These are phyloP conservation scores for Arachnomyces sp. DNA, from an alignment of 2,329 filamentous ascomycete species.

Conservation along the genomic window DNA sequence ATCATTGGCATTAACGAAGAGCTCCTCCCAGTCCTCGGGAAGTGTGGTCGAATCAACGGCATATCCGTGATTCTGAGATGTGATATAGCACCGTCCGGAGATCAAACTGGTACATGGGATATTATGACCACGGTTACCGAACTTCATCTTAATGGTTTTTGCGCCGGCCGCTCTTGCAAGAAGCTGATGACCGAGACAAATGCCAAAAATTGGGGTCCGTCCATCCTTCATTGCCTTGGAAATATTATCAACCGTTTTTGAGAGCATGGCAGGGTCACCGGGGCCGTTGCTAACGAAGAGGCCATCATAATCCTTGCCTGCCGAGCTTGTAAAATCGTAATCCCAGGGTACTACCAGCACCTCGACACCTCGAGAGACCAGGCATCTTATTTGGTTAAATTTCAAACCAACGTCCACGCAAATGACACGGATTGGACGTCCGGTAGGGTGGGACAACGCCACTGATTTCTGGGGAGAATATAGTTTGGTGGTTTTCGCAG, in stretches of 20 bases:
- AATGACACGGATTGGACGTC: conserved; percentile 76
- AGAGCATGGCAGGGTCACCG: conserved; percentile 83
- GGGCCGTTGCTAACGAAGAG: conserved; percentile 97
- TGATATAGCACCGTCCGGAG: conserved; percentile 96
- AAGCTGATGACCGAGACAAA: conserved; percentile 91
- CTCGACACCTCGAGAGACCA: conserved; percentile 84
- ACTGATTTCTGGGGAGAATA: conserved; percentile 67
- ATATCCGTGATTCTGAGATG: conserved; percentile 96
- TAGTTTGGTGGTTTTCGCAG: conserved; percentile 61
- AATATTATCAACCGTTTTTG: conserved; percentile 72
- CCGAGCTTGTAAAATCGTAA: conserved; percentile 73
- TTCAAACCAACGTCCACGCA: conserved; percentile 97
- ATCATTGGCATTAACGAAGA: conserved; percentile 97
- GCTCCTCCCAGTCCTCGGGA: conserved; percentile 74
- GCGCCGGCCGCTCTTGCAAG: conserved; percentile 83
- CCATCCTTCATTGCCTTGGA: conserved; percentile 67
- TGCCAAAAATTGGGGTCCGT: conserved; percentile 84
- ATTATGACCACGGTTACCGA: conserved; percentile 96
- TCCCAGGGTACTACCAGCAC: conserved; percentile 94
- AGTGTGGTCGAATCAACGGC: conserved; percentile 78
- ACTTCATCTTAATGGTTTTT: conserved; percentile 92
- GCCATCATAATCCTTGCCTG: conserved; percentile 82
- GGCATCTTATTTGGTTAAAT: conserved; percentile 93
- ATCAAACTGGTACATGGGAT: conserved; percentile 95
- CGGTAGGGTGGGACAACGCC: conserved; percentile 78